Evolutionary conservation across 129 eudicot species (phyloP), one percentile per base, ranked within the genome.

Genomic region (Lactuca sativa): DNA sequence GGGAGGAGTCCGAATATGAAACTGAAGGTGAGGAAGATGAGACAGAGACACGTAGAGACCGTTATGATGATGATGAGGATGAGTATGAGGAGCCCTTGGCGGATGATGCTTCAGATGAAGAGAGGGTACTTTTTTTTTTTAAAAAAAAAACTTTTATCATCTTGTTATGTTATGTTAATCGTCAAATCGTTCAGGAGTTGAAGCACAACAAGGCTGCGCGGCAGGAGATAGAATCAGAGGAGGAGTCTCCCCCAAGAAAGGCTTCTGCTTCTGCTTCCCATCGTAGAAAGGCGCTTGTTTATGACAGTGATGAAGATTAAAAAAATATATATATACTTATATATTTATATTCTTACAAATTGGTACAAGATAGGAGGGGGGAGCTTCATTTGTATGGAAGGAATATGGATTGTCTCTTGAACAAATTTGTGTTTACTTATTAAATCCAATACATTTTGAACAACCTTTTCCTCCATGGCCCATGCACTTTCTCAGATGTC

Each of bases 1-100:
- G 80, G 64, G 99, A 87, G 75, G 99, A 87, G 49, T 87, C 96
- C 32, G 97, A 95, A 78, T 95, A 95, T 84, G 99, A 95, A 85
- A 95, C 93, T 13, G 97, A 90, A 44, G 99, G 87, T 61, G 99
- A 90, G 38, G 97, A 87, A 68, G 96, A 92, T 3, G 97, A 93
- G 43, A 65, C 30, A 0, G 30, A 25, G 30, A 25, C 30, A 25
- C 30, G 30, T 25, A 25, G 30, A 55, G 91, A 82, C 54, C 82
- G 69, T n/a, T 88, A 86, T 55, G 81, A 82, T 44, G 90, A 86
- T 60, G 97, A 91, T 40, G 90, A 87, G 64, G 91, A 83, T 16
- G 84, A 80, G 43, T 80, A 60, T 56, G 96, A 83, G 81, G 97
- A 85, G 74, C 83, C 79, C 53, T 88, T 71, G 70, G 84, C 83